Percentiles rank a stretch among this genome's conserved stretches.
These are phyloP conservation scores for Rosa multiflora DNA, from an alignment of 306 rosid species.

Conservation along the genomic window DNA sequence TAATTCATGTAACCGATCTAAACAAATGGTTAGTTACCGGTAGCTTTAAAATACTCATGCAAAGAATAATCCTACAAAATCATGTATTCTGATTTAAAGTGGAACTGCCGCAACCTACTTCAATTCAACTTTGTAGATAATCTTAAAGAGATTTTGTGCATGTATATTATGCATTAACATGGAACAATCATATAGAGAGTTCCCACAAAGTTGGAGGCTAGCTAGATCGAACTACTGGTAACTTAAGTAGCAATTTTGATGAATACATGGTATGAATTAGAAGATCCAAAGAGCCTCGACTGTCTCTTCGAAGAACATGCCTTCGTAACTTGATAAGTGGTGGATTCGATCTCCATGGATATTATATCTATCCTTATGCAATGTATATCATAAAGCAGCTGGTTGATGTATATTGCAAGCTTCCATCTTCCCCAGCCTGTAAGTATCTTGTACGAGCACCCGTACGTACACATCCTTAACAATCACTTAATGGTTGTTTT, in stretches of 20 bases:
- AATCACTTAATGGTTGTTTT: background rate
- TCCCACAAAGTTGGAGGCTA: slow-evolving; percentile 2
- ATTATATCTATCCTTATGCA: slow-evolving; percentile 37
- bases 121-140: background rate
- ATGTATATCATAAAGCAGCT: slow-evolving; percentile 25
- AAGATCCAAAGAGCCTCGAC: background rate
- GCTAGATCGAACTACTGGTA: background rate
- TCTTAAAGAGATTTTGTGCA: background rate
- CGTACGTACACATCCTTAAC: slow-evolving; percentile 1
- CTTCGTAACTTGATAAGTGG: slow-evolving; percentile 5
- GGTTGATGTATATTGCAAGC: slow-evolving; percentile 32
- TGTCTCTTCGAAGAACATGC: slow-evolving; percentile 25
- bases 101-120: background rate
- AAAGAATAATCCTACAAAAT: background rate
- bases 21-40: background rate
- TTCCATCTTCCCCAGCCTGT: slow-evolving; percentile 10
- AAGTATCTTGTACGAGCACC: slow-evolving; percentile 8
- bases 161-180: background rate
- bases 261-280: background rate
- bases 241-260: background rate
- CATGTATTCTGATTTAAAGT: background rate
- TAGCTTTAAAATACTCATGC: background rate
- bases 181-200: background rate
- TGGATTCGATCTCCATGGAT: background rate
- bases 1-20: background rate